Percentiles rank a stretch among this genome's conserved stretches.
Conservation (phyloP, 345 rosid genomes). For the Acer campestre region DNA sequence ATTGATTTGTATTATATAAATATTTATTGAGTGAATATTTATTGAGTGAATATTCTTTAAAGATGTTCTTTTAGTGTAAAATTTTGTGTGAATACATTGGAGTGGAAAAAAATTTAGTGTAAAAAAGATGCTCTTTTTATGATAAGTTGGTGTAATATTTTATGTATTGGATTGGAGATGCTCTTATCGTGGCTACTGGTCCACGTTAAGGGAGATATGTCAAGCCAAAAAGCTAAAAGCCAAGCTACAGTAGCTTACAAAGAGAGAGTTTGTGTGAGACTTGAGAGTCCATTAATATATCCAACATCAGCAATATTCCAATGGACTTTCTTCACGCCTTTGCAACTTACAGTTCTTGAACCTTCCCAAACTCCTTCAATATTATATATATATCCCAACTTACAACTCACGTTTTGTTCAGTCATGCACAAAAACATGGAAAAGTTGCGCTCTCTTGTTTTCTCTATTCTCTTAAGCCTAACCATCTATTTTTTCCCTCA, state of each 20-base stretch:
- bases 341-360: conserved; percentile 22
- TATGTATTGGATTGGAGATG: too few species aligned
- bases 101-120: too few species aligned
- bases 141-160: too few species aligned
- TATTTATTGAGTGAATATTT: too few species aligned
- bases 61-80: too few species aligned
- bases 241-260: not conserved
- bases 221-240: not conserved
- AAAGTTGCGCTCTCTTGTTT: not conserved
- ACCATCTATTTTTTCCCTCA: conserved; percentile 27
- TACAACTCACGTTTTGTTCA: not conserved
- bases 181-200: not conserved
- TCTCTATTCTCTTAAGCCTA: conserved; percentile 28
- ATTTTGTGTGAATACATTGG: too few species aligned
- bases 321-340: conserved; percentile 44
- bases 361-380: not conserved
- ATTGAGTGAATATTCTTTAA: too few species aligned
- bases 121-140: too few species aligned
- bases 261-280: too few species aligned
- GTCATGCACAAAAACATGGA: conserved; percentile 15
- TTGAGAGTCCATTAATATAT: not conserved
- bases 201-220: not conserved
- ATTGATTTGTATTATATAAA: too few species aligned
- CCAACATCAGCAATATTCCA: conserved; percentile 24
- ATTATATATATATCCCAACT: too few species aligned